These are phyloP conservation scores for Pyrrhoderma noxium DNA, from an alignment of 1,284 basidiomycete genomes.

Conservation along the genomic window DNA sequence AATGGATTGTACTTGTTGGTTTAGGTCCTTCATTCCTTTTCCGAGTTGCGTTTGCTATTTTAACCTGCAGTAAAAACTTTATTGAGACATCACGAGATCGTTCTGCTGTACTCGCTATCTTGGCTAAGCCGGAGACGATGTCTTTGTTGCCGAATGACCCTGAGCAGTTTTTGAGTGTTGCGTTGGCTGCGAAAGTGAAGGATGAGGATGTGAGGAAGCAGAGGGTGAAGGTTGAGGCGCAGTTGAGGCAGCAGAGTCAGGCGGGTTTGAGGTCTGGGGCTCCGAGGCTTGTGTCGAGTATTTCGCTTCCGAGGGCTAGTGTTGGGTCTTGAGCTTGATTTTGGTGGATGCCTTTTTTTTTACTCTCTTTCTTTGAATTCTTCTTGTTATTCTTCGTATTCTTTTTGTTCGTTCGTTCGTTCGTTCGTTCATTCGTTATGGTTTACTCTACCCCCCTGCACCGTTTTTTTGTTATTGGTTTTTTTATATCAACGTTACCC, in stretches of 20 bases:
- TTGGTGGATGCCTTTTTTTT: too few species aligned
- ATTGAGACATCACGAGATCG: constrained; percentile 45
- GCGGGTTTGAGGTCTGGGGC: not conserved
- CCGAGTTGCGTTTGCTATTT: constrained; percentile 70
- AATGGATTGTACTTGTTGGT: too few species aligned
- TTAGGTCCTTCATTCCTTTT: constrained; percentile 76
- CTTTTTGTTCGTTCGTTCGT: too few species aligned
- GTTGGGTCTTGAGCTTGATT: too few species aligned
- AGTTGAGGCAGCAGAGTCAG: constrained; percentile 53
- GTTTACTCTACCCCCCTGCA: too few species aligned
- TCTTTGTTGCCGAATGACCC: constrained; percentile 47
- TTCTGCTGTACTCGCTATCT: constrained; percentile 43
- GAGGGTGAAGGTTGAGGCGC: constrained; percentile 62
- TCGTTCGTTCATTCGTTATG: too few species aligned
- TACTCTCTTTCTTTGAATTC: too few species aligned
- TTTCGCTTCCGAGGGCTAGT: constrained; percentile 13
- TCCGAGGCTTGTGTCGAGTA: constrained; percentile 11
- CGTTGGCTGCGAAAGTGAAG: constrained; percentile 63
- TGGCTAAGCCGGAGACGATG: constrained; percentile 40
- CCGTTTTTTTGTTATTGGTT: too few species aligned
- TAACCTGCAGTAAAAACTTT: constrained; percentile 58
- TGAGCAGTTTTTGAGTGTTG: constrained; percentile 58
- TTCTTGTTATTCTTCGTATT: too few species aligned
- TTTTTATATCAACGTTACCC: too few species aligned
- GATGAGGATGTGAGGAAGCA: constrained; percentile 79